Conservation (phyloP, 768 basidiomycete species). For the Xerocomellus dryophilus region DNA sequence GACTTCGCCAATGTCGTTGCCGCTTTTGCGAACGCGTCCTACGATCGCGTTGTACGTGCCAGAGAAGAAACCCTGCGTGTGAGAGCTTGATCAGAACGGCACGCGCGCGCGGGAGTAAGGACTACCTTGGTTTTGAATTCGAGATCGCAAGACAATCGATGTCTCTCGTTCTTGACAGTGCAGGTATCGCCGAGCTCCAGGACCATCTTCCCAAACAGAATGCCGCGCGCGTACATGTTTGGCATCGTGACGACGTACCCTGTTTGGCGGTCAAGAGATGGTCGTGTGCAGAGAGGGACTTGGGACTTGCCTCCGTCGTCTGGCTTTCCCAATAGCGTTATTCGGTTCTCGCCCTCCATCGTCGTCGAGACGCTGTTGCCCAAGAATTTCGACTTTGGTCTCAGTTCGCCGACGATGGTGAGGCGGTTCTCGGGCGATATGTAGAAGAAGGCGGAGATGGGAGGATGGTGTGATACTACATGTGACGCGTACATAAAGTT, state of each 20-base stretch:
- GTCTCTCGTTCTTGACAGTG: constrained; percentile 77
- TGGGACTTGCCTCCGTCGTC: constrained; percentile 76
- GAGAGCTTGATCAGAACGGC: not conserved
- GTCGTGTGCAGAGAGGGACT: not conserved
- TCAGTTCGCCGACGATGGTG: constrained; percentile 85
- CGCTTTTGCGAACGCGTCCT: constrained; percentile 69
- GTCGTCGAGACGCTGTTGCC: constrained; percentile 95
- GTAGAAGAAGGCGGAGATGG: constrained; percentile 94
- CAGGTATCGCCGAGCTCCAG: constrained; percentile 92
- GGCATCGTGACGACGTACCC: constrained; percentile 94
- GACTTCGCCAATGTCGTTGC: constrained; percentile 76
- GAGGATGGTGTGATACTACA: constrained; percentile 93
- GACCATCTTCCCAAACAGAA: constrained; percentile 91
- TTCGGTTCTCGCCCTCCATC: constrained; percentile 95
- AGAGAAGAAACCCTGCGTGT: constrained; percentile 84
- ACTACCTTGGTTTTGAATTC: constrained; percentile 97
- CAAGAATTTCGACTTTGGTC: constrained; percentile 93
- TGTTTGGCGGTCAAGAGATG: constrained; percentile 26
- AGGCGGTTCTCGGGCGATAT: constrained; percentile 87
- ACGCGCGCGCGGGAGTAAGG: not conserved
- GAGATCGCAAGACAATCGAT: constrained; percentile 71
- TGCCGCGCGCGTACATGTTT: constrained; percentile 92
- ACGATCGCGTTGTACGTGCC: constrained; percentile 91
- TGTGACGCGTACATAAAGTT: not conserved
- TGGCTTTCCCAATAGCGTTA: constrained; percentile 75